A percentile compares a stretch with the other conserved stretches of the same genome.
phyloP scores from a whole-genome alignment of 2,329 filamentous ascomycete species.

The Amylocarpus encephaloides region DNA sequence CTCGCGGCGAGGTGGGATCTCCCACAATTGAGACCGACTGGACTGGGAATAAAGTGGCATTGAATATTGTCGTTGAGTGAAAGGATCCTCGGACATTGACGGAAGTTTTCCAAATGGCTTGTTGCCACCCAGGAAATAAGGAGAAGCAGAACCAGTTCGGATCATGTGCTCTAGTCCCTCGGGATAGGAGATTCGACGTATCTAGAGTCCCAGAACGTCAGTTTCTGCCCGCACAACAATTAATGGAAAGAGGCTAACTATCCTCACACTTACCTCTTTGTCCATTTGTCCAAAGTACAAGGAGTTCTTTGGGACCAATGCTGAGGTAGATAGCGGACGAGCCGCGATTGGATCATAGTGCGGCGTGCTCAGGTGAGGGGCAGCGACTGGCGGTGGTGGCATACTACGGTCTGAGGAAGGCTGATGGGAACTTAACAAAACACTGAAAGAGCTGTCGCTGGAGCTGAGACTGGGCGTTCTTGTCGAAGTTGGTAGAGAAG shows the following conservation, averaged over 20 bases:
- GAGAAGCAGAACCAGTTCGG: constrained; percentile 1
- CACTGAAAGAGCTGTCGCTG: too few relatives aligned
- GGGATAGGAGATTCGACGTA: not conserved
- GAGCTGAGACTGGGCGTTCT: too few relatives aligned
- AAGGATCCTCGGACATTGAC: not conserved
- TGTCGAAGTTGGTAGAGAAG: too few relatives aligned
- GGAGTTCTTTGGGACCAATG: not conserved
- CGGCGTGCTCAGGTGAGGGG: constrained; percentile 2
- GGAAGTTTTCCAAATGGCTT: not conserved
- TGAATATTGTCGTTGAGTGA: constrained; percentile 1
- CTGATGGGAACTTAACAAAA: constrained; percentile 6
- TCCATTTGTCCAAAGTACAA: constrained; percentile 17
- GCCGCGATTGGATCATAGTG: not conserved
- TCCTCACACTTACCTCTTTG: constrained; percentile 12
- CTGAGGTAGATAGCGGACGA: constrained; percentile 9
- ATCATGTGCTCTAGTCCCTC: not conserved
- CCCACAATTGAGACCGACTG: too few relatives aligned
- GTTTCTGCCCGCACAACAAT: not conserved
- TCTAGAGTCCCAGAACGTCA: not conserved
- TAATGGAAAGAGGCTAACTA: not conserved
- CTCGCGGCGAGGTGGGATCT: not conserved
- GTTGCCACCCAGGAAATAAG: not conserved
- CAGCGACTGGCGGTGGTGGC: constrained; percentile 2
- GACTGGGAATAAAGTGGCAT: not conserved
- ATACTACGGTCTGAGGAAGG: constrained; percentile 10